Base-by-base conservation (phyloP, 139 green algal species). In the Tetradesmus lagerheimii region DNA sequence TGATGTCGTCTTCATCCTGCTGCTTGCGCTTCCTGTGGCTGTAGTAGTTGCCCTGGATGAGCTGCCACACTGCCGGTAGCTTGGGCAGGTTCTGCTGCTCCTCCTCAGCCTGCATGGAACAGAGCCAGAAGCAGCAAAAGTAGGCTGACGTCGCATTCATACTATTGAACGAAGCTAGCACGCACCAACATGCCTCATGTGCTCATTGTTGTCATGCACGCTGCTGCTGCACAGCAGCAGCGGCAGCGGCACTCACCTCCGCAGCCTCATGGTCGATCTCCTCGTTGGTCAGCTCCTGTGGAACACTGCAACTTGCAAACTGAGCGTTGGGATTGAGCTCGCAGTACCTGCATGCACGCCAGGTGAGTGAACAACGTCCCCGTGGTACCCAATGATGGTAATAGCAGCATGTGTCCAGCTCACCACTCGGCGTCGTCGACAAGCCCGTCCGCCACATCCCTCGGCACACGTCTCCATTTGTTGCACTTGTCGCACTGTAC, bases 1-100 rank as follows among this genome's bases (percentile, higher is more conserved):
- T 98, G 91, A 99, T 95, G 88, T 99, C 97, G 79, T 99, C 97
- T 85, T 99, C 97, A 47, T 98, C 93, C 92, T 97, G 92, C 64
- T 90, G 77, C 85, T 97, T 98, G 4, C 93, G 92, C 88, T 94
- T 92, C 1, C 97, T 88, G 90, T 99, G 95, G 25, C 93, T 95
- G 91, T 96, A 97, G 43, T 97, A 89, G 91, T 99, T 99, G 39
- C 93, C 91, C 27, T 75, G 83, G 39, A 99, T 89, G 20, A 96
- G 92, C 93, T 98, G 97, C 96, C 96, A 98, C 0, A 99, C 93
- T 0, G 95, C 93, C 12, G 96, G 97, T 25, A 95, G 47, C 85
- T 95, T 50, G 86, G 90, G 75, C 57, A 79, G 34, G 43, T 76
- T 83, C 43, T 90, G 87, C 35, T 66, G 47, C n/a, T 89, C 82